phyloP scores from a whole-genome alignment of 2,329 filamentous ascomycete genomes.

The Epichloe aotearoae region DNA sequence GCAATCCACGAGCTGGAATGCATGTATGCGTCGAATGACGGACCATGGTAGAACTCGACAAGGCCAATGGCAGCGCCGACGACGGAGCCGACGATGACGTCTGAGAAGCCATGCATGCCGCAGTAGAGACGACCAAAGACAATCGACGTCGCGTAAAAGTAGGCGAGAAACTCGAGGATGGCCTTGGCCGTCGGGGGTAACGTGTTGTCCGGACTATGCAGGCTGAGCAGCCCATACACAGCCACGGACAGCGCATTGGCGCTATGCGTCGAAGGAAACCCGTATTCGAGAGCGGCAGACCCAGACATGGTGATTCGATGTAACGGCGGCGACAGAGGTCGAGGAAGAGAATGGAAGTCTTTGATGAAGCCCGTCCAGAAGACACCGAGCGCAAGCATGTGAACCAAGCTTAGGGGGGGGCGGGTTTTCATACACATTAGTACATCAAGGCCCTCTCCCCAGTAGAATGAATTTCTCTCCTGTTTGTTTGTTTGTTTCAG shows the following conservation, averaged over 20 bases:
- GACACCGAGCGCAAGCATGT: slow-evolving; percentile 65
- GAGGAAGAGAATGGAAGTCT: slow-evolving; percentile 82
- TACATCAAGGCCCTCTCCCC: background rate
- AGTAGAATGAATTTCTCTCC: no score
- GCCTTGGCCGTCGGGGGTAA: slow-evolving; percentile 47
- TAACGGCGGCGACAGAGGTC: slow-evolving; percentile 81
- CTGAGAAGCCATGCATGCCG: slow-evolving; percentile 95
- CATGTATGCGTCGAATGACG: slow-evolving; percentile 57
- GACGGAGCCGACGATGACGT: slow-evolving; percentile 68
- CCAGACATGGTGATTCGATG: slow-evolving; percentile 96
- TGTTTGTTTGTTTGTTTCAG: background rate
- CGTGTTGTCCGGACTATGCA: slow-evolving; percentile 52
- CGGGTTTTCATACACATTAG: background rate
- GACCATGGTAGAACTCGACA: slow-evolving; percentile 46
- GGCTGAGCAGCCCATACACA: slow-evolving; percentile 62
- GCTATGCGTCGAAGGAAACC: slow-evolving; percentile 92
- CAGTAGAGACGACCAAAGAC: slow-evolving; percentile 87
- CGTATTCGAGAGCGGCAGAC: slow-evolving; percentile 88
- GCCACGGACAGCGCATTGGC: slow-evolving; percentile 94
- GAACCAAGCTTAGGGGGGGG: slow-evolving; percentile 41
- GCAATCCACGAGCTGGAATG: slow-evolving; percentile 50
- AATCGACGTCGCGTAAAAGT: slow-evolving; percentile 81
- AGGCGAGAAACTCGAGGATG: slow-evolving; percentile 54
- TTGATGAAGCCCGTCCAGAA: slow-evolving; percentile 90
- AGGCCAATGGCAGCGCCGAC: slow-evolving; percentile 56